Percentiles rank a stretch among this genome's conserved stretches.
Conservation (phyloP, 2,329 filamentous ascomycete genomes). For the Tolypocladium inflatum region DNA sequence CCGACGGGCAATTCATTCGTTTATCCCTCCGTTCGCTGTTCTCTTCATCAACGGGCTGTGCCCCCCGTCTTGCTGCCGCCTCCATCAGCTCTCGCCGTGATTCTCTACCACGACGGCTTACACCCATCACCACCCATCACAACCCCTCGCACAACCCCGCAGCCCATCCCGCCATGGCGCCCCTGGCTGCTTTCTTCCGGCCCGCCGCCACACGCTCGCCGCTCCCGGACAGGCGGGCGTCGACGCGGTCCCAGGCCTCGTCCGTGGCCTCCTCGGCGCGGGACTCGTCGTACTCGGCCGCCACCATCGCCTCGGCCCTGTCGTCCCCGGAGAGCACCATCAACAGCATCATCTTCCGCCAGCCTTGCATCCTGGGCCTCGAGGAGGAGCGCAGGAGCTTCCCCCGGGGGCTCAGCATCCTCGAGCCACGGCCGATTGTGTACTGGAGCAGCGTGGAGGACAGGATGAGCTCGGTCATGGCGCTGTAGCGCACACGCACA, state of each 20-base stretch:
- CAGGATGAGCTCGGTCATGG: slow-evolving; percentile 32
- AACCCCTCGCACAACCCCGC: neutral
- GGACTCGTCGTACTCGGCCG: slow-evolving; percentile 28
- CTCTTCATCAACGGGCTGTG: neutral
- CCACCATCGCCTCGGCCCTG: slow-evolving; percentile 30
- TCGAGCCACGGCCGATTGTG: slow-evolving; percentile 53
- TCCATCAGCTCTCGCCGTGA: neutral
- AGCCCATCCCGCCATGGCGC: neutral
- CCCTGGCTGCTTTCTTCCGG: neutral
- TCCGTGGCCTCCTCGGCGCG: slow-evolving; percentile 31
- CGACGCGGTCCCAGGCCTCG: slow-evolving; percentile 36
- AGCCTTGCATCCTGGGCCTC: slow-evolving; percentile 45
- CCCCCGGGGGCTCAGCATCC: slow-evolving; percentile 41
- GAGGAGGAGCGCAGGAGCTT: slow-evolving; percentile 48
- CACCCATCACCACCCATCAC: no score
- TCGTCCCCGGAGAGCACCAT: slow-evolving; percentile 40
- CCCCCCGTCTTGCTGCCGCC: neutral
- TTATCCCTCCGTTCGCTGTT: neutral
- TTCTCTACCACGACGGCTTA: neutral
- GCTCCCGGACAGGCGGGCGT: slow-evolving; percentile 16
- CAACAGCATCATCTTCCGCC: slow-evolving; percentile 50
- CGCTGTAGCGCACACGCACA: neutral
- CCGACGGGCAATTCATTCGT: neutral
- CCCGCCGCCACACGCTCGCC: neutral
- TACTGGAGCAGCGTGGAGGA: slow-evolving; percentile 57